Evolutionary conservation across 345 rosid genomes (phyloP).

Genomic region (Brassica carinata): DNA sequence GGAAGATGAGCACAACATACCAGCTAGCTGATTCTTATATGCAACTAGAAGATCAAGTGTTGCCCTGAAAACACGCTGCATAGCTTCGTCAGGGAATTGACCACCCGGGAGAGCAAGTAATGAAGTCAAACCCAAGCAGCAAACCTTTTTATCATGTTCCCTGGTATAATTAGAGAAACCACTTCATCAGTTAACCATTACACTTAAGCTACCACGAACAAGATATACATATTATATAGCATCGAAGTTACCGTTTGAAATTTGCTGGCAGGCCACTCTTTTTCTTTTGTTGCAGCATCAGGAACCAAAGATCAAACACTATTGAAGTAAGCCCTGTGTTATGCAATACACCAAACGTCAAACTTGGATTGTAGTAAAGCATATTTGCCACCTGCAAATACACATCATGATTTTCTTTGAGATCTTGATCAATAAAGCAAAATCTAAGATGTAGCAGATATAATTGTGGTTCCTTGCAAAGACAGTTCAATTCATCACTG

Average conservation of each 20-base stretch:
- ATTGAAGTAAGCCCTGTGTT: conserved; percentile 78
- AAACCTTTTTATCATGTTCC: conserved; percentile 95
- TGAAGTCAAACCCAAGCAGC: conserved; percentile 95
- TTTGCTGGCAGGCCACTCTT: conserved; percentile 78
- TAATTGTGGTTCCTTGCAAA: conserved; percentile 7
- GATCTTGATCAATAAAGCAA: conserved; percentile 14
- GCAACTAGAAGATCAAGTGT: conserved; percentile 85
- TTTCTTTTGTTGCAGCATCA: conserved; percentile 89
- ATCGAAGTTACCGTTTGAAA: conserved; percentile 69
- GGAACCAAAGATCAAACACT: conserved; percentile 90
- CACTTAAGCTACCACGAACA: conserved; percentile 11
- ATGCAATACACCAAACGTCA: conserved; percentile 79
- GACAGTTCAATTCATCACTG: not conserved
- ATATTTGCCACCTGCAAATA: conserved; percentile 83
- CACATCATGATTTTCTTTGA: conserved; percentile 4
- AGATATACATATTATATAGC: not conserved
- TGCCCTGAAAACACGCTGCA: conserved; percentile 83
- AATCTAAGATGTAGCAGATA: not conserved
- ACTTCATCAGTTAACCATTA: not conserved
- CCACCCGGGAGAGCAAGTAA: conserved; percentile 81
- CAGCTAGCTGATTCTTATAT: conserved; percentile 95
- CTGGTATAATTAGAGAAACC: conserved; percentile 46
- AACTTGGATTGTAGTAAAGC: conserved; percentile 77
- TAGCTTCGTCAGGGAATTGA: conserved; percentile 85
- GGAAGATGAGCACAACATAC: conserved; percentile 43